Evolutionary conservation across 495 filamentous ascomycete genomes (phyloP).

Genomic region (Aspergillus funiculosus): DNA sequence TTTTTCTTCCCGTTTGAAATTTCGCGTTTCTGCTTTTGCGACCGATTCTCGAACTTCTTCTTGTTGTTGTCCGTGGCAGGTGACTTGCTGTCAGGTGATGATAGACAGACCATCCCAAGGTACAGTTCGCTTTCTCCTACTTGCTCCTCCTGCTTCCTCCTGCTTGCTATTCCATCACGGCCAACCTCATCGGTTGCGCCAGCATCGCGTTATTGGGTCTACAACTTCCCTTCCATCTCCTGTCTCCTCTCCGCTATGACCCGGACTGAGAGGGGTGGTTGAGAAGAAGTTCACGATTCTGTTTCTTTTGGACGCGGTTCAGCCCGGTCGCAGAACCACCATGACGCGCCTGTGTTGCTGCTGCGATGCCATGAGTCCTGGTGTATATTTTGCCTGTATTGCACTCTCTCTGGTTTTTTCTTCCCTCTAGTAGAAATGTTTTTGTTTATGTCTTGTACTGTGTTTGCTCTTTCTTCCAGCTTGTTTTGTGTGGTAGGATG

Average conservation of each 20-base stretch:
- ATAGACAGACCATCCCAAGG: constrained; percentile 46
- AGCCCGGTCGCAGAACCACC: constrained; percentile 28
- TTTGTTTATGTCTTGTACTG: neutral
- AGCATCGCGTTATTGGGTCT: constrained; percentile 4
- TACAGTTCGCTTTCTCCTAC: constrained; percentile 28
- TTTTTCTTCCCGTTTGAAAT: constrained; percentile 20
- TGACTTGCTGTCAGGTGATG: constrained; percentile 51
- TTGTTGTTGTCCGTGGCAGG: constrained; percentile 47
- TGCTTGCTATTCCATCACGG: constrained; percentile 3
- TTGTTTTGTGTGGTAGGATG: constrained; percentile 13
- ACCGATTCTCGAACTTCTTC: constrained; percentile 34
- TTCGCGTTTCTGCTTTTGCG: constrained; percentile 23
- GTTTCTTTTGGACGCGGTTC: constrained; percentile 20
- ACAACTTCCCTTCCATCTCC: neutral
- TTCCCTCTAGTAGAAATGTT: neutral
- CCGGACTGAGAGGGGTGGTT: constrained; percentile 10
- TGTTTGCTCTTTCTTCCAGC: neutral
- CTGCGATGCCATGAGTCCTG: constrained; percentile 1
- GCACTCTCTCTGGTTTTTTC: neutral
- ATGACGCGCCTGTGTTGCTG: constrained; percentile 30
- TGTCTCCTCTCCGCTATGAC: constrained; percentile 6
- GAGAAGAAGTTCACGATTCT: constrained; percentile 14
- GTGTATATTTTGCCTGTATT: neutral
- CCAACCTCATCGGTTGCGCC: neutral
- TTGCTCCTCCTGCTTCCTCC: constrained; percentile 7